These are phyloP conservation scores for Tetraselmis chui DNA, from an alignment of 139 green algal species.

Conservation along the genomic window DNA sequence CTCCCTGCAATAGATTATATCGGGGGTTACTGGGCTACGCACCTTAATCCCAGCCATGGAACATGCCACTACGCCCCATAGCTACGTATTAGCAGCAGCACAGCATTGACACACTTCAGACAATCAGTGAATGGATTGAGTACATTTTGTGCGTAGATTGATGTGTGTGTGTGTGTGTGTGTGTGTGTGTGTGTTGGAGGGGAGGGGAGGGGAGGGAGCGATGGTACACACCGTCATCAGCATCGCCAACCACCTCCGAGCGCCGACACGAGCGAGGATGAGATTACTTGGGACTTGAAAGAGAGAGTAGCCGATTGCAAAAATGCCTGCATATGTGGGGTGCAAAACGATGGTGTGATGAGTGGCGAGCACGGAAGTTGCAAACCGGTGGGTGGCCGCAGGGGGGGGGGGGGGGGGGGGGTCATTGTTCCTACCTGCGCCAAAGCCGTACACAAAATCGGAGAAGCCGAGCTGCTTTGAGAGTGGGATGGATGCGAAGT, in stretches of 20 bases:
- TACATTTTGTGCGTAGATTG: too few relatives aligned
- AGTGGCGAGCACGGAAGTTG: too few relatives aligned
- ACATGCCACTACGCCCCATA: background rate
- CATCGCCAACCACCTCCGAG: background rate
- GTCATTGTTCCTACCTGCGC: background rate
- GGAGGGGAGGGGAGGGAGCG: too few relatives aligned
- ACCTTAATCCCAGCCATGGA: background rate
- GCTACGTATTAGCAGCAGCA: too few relatives aligned
- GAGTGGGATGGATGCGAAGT: constrained; percentile 63
- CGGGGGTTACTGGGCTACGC: too few relatives aligned
- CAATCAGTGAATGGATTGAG: too few relatives aligned
- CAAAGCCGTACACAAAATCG: constrained; percentile 51
- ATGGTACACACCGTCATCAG: background rate
- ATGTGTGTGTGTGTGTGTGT: too few relatives aligned
- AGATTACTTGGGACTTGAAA: constrained; percentile 15
- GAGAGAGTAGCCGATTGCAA: constrained; percentile 67
- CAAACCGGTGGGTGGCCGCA: background rate
- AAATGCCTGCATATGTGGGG: constrained; percentile 37
- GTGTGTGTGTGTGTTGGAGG: too few relatives aligned
- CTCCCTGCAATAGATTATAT: too few relatives aligned
- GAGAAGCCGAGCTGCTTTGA: constrained; percentile 48
- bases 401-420: background rate
- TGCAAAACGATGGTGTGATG: background rate
- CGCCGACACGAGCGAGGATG: background rate
- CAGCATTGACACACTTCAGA: too few relatives aligned